These are phyloP conservation scores for Meyerozyma athensensis DNA, from an alignment of 1,139 yeast species.

Conservation along the genomic window DNA sequence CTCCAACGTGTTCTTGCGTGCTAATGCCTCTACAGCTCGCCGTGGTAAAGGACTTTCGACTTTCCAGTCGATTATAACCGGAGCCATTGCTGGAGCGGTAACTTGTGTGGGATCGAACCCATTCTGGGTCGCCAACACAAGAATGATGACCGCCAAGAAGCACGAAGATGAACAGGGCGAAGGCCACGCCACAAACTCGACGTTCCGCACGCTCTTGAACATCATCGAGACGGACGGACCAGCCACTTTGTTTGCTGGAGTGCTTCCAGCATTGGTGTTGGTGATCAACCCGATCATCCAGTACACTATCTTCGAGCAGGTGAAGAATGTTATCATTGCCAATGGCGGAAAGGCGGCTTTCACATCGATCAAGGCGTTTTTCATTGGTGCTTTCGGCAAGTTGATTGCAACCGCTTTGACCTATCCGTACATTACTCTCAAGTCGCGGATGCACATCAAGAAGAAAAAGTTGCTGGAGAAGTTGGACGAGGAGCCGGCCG, in stretches of 20 bases:
- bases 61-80: slow-evolving; percentile 68
- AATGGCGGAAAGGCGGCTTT: slow-evolving; percentile 43
- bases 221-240: slow-evolving; percentile 71
- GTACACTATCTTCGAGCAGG: slow-evolving; percentile 86
- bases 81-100: slow-evolving; percentile 83
- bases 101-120: slow-evolving; percentile 89
- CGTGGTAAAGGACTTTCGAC: slow-evolving; percentile 50
- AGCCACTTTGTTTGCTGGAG: slow-evolving; percentile 71
- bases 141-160: slow-evolving; percentile 62
- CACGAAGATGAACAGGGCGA: slow-evolving; percentile 22
- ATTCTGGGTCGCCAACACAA: slow-evolving; percentile 90
- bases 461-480: slow-evolving; percentile 30
- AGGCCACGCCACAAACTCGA: slow-evolving; percentile 22
- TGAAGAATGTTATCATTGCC: slow-evolving; percentile 61
- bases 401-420: slow-evolving; percentile 81
- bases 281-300: slow-evolving; percentile 89
- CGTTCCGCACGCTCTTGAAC: slow-evolving; percentile 52
- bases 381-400: slow-evolving; percentile 87
- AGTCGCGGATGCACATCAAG: slow-evolving; percentile 79
- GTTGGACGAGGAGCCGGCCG: slow-evolving; percentile 16
- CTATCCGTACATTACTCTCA: slow-evolving; percentile 86
- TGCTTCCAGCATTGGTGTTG: slow-evolving; percentile 79
- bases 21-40: slow-evolving; percentile 23
- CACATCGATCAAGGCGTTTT: slow-evolving; percentile 67
- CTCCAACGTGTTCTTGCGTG: slow-evolving; percentile 48